Base-by-base conservation (phyloP, 495 filamentous ascomycete species). In the Friedmanniomyces endolithicus region DNA sequence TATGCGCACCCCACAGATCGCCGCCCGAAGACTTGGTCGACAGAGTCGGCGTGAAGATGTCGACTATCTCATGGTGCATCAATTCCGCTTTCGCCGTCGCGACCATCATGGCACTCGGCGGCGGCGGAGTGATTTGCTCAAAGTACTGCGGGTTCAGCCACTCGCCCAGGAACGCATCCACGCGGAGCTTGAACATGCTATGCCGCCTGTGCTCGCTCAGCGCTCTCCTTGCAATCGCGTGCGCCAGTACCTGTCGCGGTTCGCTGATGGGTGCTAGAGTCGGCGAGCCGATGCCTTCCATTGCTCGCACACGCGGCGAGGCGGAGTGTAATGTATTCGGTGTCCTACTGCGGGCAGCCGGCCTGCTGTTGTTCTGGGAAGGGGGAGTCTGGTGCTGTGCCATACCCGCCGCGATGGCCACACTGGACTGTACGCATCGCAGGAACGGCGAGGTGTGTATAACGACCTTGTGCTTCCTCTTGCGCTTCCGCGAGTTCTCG, bases 131-230 rank as follows among this genome's bases (percentile, higher is more conserved):
- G 62, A 97, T 96, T 31, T 83, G 74, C 40, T 90, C 88, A 63
- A 87, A 99, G 64, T 99, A 99, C 63, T 88, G 83, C 4, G 87
- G 87, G 4, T 84, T 84, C 40, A 97, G 74, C 92, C 92, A 99
- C 72, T 99, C 92, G 16, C 94, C 94, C 2, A 97, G 76, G 65
- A 90, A 94, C 0, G 94, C 83, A 69, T 97, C 94, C 7, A 97
- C 76, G 1, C 92, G 84, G 48, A 97, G 65, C 8, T 80, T 69
- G 1, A 78, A 72, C 64, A 76, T 86, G 34, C 74, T 71, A 34
- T 68, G 40, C 9, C 48, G 41, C 52, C 63, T 50, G 8, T 31
- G 51, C 45, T 51, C 55, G n/a, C 39, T 22, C 29, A 55, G 25
- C 48, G 57, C 44, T 29, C 31, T 47, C 24, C 55, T 25, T 0